Percentiles rank a stretch among this genome's conserved stretches.
These are phyloP conservation scores for Ramalina intermedia DNA, from an alignment of 495 filamentous ascomycete genomes.

Conservation along the genomic window DNA sequence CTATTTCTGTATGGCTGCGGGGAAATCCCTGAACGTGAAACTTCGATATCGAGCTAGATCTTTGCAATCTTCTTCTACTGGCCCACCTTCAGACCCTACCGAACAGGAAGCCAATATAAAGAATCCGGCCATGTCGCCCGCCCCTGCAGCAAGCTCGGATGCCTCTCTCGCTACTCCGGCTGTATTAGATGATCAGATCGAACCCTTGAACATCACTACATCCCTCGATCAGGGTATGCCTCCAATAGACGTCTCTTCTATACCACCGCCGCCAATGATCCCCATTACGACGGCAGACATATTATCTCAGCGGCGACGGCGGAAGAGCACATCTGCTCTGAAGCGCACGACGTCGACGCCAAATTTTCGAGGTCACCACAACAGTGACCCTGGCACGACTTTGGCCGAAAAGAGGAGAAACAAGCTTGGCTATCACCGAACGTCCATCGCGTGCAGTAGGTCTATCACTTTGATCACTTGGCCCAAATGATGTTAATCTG, in stretches of 20 bases:
- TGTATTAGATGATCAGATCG: constrained; percentile 3
- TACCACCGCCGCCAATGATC: constrained; percentile 10
- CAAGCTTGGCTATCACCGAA: constrained; percentile 93
- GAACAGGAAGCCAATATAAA: constrained; percentile 8
- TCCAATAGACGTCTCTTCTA: constrained; percentile 1
- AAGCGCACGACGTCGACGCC: constrained; percentile 53
- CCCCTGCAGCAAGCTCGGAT: constrained; percentile 2
- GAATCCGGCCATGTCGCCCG: constrained; percentile 9
- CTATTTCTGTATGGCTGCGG: constrained; percentile 19
- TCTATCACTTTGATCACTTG: constrained; percentile 14
- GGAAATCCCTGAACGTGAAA: constrained; percentile 16
- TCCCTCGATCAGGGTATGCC: constrained; percentile 3
- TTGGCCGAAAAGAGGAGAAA: constrained; percentile 80
- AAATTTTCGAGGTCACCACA: constrained; percentile 41
- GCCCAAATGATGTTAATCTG: constrained; percentile 8
- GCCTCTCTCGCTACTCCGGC: not conserved
- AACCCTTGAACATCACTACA: constrained; percentile 1
- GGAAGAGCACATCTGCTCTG: constrained; percentile 19
- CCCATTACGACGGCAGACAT: constrained; percentile 7
- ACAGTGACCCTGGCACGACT: constrained; percentile 29
- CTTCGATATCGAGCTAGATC: constrained; percentile 10
- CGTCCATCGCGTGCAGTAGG: constrained; percentile 95
- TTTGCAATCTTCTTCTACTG: constrained; percentile 1
- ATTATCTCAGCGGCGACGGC: constrained; percentile 11
- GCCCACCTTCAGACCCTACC: not conserved